Conservation (phyloP, 257 asterid species). For the Ballota nigra region DNA sequence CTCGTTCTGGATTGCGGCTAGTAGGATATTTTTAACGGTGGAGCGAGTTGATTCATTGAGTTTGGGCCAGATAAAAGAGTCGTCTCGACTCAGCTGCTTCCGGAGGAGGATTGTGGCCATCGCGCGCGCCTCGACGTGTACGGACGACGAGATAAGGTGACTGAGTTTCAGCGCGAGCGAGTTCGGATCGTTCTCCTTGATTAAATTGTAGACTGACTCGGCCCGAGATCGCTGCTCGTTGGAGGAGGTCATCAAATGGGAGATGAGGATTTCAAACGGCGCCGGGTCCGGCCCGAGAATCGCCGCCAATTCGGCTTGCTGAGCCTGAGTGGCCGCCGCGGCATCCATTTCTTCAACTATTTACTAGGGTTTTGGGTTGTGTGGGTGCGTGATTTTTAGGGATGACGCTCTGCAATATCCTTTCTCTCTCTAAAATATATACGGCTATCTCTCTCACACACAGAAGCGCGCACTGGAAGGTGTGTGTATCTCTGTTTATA, state of each 20-base stretch:
- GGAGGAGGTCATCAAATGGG: slow-evolving; percentile 78
- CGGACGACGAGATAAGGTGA: slow-evolving; percentile 60
- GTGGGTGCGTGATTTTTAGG: neutral
- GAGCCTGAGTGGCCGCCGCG: slow-evolving; percentile 63
- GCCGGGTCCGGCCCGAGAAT: slow-evolving; percentile 74
- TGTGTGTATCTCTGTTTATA: slow-evolving; percentile 18
- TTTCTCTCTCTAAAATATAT: slow-evolving; percentile 9
- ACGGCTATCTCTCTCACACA: slow-evolving; percentile 22
- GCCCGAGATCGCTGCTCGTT: slow-evolving; percentile 93
- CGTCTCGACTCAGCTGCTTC: slow-evolving; percentile 80
- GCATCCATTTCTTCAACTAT: slow-evolving; percentile 44
- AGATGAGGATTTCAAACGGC: slow-evolving; percentile 68
- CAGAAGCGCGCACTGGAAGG: slow-evolving; percentile 20
- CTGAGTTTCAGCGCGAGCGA: slow-evolving; percentile 68
- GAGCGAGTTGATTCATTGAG: slow-evolving; percentile 58
- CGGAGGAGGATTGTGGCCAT: slow-evolving; percentile 84
- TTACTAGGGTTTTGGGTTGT: slow-evolving; percentile 25
- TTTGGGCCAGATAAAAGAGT: slow-evolving; percentile 76
- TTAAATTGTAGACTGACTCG: slow-evolving; percentile 72
- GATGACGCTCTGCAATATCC: slow-evolving; percentile 20
- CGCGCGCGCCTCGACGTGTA: slow-evolving; percentile 61
- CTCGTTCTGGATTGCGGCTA: slow-evolving; percentile 60
- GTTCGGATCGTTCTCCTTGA: slow-evolving; percentile 85
- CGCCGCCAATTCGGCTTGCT: slow-evolving; percentile 76
- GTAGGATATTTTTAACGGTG: slow-evolving; percentile 49